Evolutionary conservation across 371 early-diverging fungal species (phyloP).

Genomic region (Cokeromyces recurvatus): DNA sequence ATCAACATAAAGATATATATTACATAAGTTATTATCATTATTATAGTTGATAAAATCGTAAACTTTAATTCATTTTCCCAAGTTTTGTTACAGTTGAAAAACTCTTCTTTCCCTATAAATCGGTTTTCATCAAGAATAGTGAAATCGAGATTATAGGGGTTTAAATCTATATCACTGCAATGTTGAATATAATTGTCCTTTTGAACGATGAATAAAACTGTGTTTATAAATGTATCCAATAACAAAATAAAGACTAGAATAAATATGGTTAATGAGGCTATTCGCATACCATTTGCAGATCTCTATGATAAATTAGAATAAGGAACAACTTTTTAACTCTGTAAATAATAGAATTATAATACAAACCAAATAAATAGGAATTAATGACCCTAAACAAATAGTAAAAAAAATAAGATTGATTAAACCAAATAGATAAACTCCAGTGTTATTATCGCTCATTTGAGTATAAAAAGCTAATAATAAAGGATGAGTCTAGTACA

Average conservation of each 20-base stretch:
- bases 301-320: no score
- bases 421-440: slow-evolving; percentile 36
- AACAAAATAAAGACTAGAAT: slow-evolving; percentile 20
- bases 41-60: slow-evolving; percentile 23
- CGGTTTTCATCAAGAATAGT: no score
- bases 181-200: slow-evolving; percentile 17
- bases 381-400: slow-evolving; percentile 24
- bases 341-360: no score
- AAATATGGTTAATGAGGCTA: slow-evolving; percentile 16
- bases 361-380: slow-evolving; percentile 28
- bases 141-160: slow-evolving; percentile 14
- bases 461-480: slow-evolving; percentile 40
- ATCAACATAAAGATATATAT: background rate
- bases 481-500: background rate
- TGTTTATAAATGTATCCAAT: slow-evolving; percentile 26
- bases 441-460: slow-evolving; percentile 16
- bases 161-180: no score
- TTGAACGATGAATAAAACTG: slow-evolving; percentile 29
- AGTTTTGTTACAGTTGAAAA: slow-evolving; percentile 37
- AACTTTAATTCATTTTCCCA: slow-evolving; percentile 48
- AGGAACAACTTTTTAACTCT: no score
- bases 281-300: slow-evolving; percentile 7
- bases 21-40: slow-evolving; percentile 44
- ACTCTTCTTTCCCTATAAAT: slow-evolving; percentile 24
- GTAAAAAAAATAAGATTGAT: slow-evolving; percentile 32